Percentiles rank a stretch among this genome's conserved stretches.
These are phyloP conservation scores for Fagopyrum esculentum DNA, from an alignment of 148 eudicot species.

Conservation along the genomic window DNA sequence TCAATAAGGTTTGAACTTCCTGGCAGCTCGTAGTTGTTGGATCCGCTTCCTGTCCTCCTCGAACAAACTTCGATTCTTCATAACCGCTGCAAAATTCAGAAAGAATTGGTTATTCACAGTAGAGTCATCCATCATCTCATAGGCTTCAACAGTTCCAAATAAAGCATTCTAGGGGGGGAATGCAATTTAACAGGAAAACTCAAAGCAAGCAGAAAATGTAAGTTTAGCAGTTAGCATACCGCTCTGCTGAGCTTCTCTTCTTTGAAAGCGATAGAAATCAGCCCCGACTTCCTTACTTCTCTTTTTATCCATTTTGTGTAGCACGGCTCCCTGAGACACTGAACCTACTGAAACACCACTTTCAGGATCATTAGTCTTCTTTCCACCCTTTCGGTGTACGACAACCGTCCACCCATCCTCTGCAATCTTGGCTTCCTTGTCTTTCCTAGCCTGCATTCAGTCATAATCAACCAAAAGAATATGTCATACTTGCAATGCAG, in stretches of 20 bases:
- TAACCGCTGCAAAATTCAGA: slow-evolving; percentile 46
- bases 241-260: slow-evolving; percentile 72
- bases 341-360: slow-evolving; percentile 86
- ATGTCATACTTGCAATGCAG: background rate
- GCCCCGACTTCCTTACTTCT: slow-evolving; percentile 62
- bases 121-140: background rate
- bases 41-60: slow-evolving; percentile 89
- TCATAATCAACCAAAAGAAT: slow-evolving; percentile 8
- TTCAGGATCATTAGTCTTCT: slow-evolving; percentile 82
- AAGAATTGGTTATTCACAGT: background rate
- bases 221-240: slow-evolving; percentile 36
- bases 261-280: slow-evolving; percentile 89
- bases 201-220: background rate
- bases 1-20: slow-evolving; percentile 78
- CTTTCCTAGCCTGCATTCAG: slow-evolving; percentile 51
- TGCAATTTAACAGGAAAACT: background rate
- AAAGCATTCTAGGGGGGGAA: background rate
- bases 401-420: slow-evolving; percentile 98
- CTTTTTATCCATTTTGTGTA: slow-evolving; percentile 69
- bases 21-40: slow-evolving; percentile 76
- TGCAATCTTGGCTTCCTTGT: slow-evolving; percentile 55
- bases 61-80: slow-evolving; percentile 80
- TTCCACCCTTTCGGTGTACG: slow-evolving; percentile 76
- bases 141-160: background rate
- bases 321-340: slow-evolving; percentile 71